phyloP scores from a whole-genome alignment of 2,329 filamentous ascomycete species.

The Tothia fuscella region DNA sequence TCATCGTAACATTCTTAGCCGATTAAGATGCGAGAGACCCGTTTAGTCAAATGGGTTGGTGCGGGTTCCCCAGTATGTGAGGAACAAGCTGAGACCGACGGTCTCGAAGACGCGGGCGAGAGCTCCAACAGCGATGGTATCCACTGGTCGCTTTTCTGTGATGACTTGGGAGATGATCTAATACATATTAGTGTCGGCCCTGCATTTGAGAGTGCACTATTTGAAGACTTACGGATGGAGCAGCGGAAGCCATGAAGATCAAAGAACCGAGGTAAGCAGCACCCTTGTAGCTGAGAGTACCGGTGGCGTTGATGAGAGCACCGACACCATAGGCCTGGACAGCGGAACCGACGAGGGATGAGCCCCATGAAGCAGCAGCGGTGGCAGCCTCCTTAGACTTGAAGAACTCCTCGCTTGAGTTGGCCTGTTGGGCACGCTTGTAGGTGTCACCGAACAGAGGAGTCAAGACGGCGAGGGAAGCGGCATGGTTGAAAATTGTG shows the following conservation, averaged over 20 bases:
- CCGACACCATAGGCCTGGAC: constrained; percentile 83
- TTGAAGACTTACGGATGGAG: constrained; percentile 58
- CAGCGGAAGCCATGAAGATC: constrained; percentile 84
- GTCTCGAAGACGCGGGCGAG: constrained; percentile 85
- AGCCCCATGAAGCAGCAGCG: constrained; percentile 81
- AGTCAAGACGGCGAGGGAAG: constrained; percentile 60
- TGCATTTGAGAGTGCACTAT: neutral
- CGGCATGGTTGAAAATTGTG: constrained; percentile 87
- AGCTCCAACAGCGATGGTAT: constrained; percentile 77
- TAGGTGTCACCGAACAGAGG: constrained; percentile 13
- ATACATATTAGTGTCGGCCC: neutral
- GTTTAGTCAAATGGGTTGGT: constrained; percentile 79
- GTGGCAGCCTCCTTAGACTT: constrained; percentile 84
- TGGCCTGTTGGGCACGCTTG: constrained; percentile 24
- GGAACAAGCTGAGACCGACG: constrained; percentile 77
- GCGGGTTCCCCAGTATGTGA: constrained; percentile 95
- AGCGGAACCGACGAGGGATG: constrained; percentile 76
- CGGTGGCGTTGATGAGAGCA: constrained; percentile 78
- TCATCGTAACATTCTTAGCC: too few relatives aligned
- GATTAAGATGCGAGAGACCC: too few relatives aligned
- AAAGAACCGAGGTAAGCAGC: constrained; percentile 84
- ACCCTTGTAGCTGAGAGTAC: constrained; percentile 92
- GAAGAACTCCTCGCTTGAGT: constrained; percentile 94
- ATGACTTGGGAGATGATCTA: constrained; percentile 80
- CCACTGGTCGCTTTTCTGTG: constrained; percentile 81